Percentiles rank a stretch among this genome's conserved stretches.
These are phyloP conservation scores for Emericellopsis atlantica DNA, from an alignment of 2,329 filamentous ascomycete species.

Conservation along the genomic window DNA sequence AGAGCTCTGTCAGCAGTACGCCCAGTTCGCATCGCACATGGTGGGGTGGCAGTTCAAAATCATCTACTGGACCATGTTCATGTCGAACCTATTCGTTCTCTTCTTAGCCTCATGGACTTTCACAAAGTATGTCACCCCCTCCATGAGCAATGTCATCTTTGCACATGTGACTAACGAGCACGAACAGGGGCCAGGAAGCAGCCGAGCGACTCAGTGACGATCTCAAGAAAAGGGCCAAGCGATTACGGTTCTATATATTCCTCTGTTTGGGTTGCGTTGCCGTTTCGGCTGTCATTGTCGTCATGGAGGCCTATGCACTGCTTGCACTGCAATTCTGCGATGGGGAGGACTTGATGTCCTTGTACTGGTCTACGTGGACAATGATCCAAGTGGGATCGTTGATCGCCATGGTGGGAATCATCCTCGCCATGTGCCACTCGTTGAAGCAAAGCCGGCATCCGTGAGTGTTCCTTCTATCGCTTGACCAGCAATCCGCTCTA, in stretches of 20 bases:
- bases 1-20: slow-evolving; percentile 24
- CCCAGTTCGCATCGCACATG: slow-evolving; percentile 29
- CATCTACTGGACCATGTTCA: slow-evolving; percentile 33
- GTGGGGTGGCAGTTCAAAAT: slow-evolving; percentile 27
- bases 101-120: slow-evolving; percentile 29
- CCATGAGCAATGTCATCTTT: background rate
- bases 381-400: slow-evolving; percentile 45
- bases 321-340: slow-evolving; percentile 45
- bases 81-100: slow-evolving; percentile 27
- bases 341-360: slow-evolving; percentile 44
- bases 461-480: slow-evolving; percentile 17
- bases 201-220: slow-evolving; percentile 22
- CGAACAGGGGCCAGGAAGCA: slow-evolving; percentile 20
- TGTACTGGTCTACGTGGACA: slow-evolving; percentile 51
- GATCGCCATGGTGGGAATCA: slow-evolving; percentile 45
- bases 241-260: slow-evolving; percentile 26
- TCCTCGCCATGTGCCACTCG: slow-evolving; percentile 37
- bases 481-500: too few relatives aligned
- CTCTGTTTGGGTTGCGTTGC: slow-evolving; percentile 30
- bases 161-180: background rate
- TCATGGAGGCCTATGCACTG: slow-evolving; percentile 42
- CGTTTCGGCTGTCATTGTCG: slow-evolving; percentile 28
- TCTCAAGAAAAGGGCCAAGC: slow-evolving; percentile 16
- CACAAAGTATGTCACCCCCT: slow-evolving; percentile 17
- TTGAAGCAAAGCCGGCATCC: slow-evolving; percentile 37